Percentiles rank a stretch among this genome's conserved stretches.
Evolutionary conservation across 331 rosid species (phyloP).

Genomic region (Ulmus americana): DNA sequence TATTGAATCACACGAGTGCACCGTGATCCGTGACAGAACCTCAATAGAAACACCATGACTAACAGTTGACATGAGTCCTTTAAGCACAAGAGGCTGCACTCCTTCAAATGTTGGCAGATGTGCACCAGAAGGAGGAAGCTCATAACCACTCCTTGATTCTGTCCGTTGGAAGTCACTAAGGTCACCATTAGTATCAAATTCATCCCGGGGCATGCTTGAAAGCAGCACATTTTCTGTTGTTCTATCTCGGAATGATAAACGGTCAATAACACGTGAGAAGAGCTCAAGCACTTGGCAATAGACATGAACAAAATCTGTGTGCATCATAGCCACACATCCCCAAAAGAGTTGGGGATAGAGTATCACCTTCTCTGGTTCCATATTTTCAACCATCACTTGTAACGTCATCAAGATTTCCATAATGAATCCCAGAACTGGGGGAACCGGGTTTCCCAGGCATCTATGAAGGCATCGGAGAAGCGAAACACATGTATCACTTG

Average conservation of each 20-base stretch:
- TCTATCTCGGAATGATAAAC: slow-evolving; percentile 80
- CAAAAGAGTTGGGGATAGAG: slow-evolving; percentile 97
- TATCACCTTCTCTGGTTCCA: slow-evolving; percentile 98
- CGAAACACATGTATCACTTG: slow-evolving; percentile 90
- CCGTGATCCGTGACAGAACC: slow-evolving; percentile 82
- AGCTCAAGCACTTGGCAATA: slow-evolving; percentile 97
- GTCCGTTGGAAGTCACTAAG: slow-evolving; percentile 68
- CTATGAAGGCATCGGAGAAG: slow-evolving; percentile 95
- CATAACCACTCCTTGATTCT: slow-evolving; percentile 79
- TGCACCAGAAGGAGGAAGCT: slow-evolving; percentile 63
- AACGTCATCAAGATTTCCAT: slow-evolving; percentile 92
- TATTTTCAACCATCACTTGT: slow-evolving; percentile 98
- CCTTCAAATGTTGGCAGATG: slow-evolving; percentile 90
- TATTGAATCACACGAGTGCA: slow-evolving; percentile 90
- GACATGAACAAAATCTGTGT: slow-evolving; percentile 97
- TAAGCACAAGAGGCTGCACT: slow-evolving; percentile 96
- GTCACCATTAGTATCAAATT: slow-evolving; percentile 47
- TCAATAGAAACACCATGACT: slow-evolving; percentile 90
- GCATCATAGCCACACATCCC: slow-evolving; percentile 99
- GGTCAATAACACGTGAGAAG: slow-evolving; percentile 89
- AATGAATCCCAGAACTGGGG: slow-evolving; percentile 87
- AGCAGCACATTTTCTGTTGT: slow-evolving; percentile 96
- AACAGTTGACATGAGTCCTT: slow-evolving; percentile 85
- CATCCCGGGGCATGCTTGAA: slow-evolving; percentile 98
- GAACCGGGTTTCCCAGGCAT: slow-evolving; percentile 93